Evolutionary conservation across 805 yeast species (phyloP).

Genomic region (Nakazawaea populi): DNA sequence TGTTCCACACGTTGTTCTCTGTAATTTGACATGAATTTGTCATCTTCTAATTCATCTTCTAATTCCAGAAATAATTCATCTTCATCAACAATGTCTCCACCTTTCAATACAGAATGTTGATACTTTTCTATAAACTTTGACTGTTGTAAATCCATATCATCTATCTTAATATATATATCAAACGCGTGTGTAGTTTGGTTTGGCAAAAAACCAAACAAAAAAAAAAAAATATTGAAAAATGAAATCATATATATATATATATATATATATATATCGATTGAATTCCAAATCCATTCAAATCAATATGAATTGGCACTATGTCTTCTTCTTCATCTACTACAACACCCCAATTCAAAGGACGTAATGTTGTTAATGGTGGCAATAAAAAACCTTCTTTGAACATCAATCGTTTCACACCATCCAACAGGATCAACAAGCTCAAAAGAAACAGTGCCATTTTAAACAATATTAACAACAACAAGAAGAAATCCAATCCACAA

Average conservation of each 20-base stretch:
- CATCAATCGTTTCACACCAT: conserved; percentile 6
- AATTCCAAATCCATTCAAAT: not conserved
- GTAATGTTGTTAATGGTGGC: too few species aligned
- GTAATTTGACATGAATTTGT: conserved; percentile 36
- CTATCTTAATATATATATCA: too few species aligned
- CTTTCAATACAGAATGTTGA: conserved; percentile 32
- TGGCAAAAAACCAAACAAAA: too few species aligned
- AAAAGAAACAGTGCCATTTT: not conserved
- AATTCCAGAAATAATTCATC: conserved; percentile 41
- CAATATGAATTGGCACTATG: not conserved
- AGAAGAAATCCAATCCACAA: not conserved
- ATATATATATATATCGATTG: not conserved
- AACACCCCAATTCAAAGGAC: not conserved
- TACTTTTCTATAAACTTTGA: conserved; percentile 35
- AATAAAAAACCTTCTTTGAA: conserved; percentile 3
- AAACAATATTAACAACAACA: not conserved
- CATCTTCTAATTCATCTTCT: conserved; percentile 48
- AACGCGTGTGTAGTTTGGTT: not conserved
- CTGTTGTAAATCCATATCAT: conserved; percentile 26
- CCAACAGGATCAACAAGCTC: not conserved
- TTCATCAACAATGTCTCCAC: conserved; percentile 24
- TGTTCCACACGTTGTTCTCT: conserved; percentile 63
- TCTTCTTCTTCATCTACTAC: not conserved
- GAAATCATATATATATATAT: too few species aligned
- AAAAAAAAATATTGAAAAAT: not conserved